Evolutionary conservation across 108 stramenopile species (phyloP).

Genomic region (Cyclostephanos tholiformis): DNA sequence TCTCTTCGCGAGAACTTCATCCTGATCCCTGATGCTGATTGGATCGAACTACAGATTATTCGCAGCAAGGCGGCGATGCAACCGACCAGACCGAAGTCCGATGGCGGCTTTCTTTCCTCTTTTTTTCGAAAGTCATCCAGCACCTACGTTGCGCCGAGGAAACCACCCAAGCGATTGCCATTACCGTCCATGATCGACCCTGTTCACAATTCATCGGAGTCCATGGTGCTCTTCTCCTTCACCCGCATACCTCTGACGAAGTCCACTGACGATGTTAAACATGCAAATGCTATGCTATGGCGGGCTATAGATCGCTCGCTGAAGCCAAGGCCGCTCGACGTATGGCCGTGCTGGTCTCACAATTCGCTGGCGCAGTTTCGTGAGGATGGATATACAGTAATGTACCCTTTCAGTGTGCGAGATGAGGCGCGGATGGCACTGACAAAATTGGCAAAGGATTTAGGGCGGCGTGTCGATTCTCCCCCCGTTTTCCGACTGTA

Average conservation of each 20-base stretch:
- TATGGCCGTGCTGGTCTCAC: conserved; percentile 44
- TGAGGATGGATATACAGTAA: conserved; percentile 28
- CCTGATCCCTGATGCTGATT: conserved; percentile 36
- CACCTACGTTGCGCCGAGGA: neutral
- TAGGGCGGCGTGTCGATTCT: conserved; percentile 31
- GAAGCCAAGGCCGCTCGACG: conserved; percentile 31
- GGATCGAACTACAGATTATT: conserved; percentile 36
- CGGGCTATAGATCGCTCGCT: neutral
- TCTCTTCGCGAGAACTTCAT: conserved; percentile 38
- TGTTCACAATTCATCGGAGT: neutral
- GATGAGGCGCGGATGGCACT: conserved; percentile 23
- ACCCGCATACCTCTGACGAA: neutral
- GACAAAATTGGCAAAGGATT: conserved; percentile 27
- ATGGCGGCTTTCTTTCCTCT: neutral
- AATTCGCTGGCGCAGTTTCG: conserved; percentile 32
- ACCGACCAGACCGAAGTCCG: neutral
- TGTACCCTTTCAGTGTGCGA: conserved; percentile 27
- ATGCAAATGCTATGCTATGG: too few relatives aligned
- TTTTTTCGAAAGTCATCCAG: conserved; percentile 8
- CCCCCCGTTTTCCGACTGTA: too few relatives aligned
- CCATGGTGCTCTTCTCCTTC: conserved; percentile 28
- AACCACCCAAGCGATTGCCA: conserved; percentile 38
- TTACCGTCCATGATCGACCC: conserved; percentile 32
- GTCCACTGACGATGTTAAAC: too few relatives aligned
- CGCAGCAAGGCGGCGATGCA: conserved; percentile 19